These are phyloP conservation scores for Lophiostoma macrostomum DNA, from an alignment of 495 filamentous ascomycete genomes.

Conservation along the genomic window DNA sequence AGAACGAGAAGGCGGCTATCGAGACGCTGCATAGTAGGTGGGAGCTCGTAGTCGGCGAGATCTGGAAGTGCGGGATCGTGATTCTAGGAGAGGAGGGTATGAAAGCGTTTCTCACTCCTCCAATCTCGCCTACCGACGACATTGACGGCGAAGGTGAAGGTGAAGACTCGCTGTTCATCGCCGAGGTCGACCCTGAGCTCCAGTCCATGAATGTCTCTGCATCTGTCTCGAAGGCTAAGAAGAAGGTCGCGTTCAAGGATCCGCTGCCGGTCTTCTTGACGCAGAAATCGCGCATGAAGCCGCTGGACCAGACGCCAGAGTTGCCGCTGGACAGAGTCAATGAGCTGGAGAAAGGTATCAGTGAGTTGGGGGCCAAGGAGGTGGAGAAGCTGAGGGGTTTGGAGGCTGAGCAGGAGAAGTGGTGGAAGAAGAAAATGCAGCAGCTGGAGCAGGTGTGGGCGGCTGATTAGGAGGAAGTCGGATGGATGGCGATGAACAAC, in stretches of 20 bases:
- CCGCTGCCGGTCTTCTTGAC: conserved; percentile 7
- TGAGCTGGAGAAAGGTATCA: conserved; percentile 9
- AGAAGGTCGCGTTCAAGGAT: conserved; percentile 15
- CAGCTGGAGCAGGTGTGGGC: conserved; percentile 11
- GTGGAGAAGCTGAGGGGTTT: conserved; percentile 15
- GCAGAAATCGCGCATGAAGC: not conserved
- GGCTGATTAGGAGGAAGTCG: not conserved
- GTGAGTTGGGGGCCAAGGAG: conserved; percentile 5
- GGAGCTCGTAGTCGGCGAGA: conserved; percentile 17
- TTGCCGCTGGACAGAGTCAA: conserved; percentile 3
- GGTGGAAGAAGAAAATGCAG: conserved; percentile 10
- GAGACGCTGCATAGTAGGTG: conserved; percentile 7
- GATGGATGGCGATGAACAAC: not conserved
- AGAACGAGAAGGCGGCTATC: conserved; percentile 9
- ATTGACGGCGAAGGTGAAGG: not conserved
- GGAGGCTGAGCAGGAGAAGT: conserved; percentile 10
- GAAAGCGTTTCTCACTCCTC: not conserved
- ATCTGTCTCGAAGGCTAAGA: conserved; percentile 7
- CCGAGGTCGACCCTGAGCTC: not conserved
- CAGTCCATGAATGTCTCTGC: too few relatives aligned
- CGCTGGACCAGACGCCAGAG: conserved; percentile 1
- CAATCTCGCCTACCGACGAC: not conserved
- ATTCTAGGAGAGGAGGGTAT: conserved; percentile 45
- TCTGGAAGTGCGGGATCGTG: conserved; percentile 51
- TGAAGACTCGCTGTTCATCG: not conserved